Evolutionary conservation across 495 filamentous ascomycete species (phyloP).

Genomic region (Aspergillus mulundensis): DNA sequence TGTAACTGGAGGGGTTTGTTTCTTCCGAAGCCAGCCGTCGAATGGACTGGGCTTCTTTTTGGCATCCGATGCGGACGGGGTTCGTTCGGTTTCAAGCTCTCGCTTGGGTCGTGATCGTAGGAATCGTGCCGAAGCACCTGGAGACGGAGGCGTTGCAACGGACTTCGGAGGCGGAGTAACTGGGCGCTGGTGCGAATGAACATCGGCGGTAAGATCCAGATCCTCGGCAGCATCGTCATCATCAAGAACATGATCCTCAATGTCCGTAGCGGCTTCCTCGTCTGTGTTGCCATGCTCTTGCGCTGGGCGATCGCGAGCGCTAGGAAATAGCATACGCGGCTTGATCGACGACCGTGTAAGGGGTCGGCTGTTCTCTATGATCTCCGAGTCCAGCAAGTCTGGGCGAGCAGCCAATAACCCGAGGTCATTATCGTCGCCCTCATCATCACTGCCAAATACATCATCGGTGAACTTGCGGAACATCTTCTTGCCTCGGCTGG

Average conservation of each 20-base stretch:
- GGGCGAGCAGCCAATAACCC: conserved; percentile 39
- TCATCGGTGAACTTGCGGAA: conserved; percentile 57
- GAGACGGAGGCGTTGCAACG: conserved; percentile 50
- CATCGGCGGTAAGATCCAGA: conserved; percentile 17
- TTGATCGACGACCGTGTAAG: conserved; percentile 72
- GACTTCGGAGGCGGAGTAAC: conserved; percentile 48
- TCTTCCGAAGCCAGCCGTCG: conserved; percentile 60
- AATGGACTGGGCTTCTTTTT: conserved; percentile 58
- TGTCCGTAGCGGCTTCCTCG: conserved; percentile 51
- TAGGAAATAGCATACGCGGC: conserved; percentile 80
- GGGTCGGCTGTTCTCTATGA: conserved; percentile 41
- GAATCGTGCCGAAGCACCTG: conserved; percentile 27
- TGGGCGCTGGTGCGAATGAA: conserved; percentile 21
- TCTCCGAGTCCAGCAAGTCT: conserved; percentile 34
- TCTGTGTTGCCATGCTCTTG: conserved; percentile 42
- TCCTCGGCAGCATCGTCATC: conserved; percentile 41
- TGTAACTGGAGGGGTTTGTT: conserved; percentile 33
- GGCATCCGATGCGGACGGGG: conserved; percentile 22
- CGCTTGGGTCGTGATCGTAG: conserved; percentile 25
- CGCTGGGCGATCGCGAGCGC: conserved; percentile 30
- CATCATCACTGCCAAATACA: conserved; percentile 35
- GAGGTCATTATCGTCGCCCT: conserved; percentile 48
- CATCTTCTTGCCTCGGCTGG: conserved; percentile 83
- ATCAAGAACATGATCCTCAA: conserved; percentile 52
- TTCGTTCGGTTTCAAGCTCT: conserved; percentile 20